phyloP scores from a whole-genome alignment of 2,329 filamentous ascomycete species.

The Cryphonectria parasitica region DNA sequence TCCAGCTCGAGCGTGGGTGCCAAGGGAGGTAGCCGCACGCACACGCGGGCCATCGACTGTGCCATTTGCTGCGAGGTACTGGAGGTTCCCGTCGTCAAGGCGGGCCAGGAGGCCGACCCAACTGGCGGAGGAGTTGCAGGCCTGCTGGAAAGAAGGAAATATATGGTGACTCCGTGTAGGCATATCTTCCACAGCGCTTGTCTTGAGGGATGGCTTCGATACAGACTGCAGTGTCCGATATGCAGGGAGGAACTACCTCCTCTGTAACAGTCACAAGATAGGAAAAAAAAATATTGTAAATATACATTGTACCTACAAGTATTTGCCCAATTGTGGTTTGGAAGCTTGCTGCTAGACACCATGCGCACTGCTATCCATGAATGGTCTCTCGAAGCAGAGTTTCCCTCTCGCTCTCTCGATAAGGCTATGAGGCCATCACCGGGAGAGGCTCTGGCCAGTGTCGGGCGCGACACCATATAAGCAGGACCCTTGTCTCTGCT shows the following conservation, averaged over 20 bases:
- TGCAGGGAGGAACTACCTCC: conserved; percentile 89
- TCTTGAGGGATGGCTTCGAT: conserved; percentile 95
- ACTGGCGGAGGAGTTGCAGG: conserved; percentile 60
- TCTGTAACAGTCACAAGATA: conserved; percentile 53
- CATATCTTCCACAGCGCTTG: conserved; percentile 95
- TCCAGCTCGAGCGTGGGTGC: conserved; percentile 31
- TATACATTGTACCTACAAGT: conserved; percentile 1
- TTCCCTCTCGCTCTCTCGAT: not conserved
- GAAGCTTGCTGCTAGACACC: not conserved
- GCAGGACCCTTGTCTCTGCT: not conserved
- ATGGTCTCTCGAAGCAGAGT: not conserved
- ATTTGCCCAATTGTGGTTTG: not conserved
- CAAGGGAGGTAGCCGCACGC: conserved; percentile 31
- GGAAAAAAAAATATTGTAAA: not conserved
- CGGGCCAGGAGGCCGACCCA: conserved; percentile 53
- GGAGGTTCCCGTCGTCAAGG: conserved; percentile 79
- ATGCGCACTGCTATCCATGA: not conserved
- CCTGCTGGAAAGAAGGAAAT: conserved; percentile 77
- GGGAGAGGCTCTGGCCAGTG: not conserved
- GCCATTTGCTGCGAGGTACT: conserved; percentile 93
- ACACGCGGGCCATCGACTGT: conserved; percentile 73
- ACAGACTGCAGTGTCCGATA: conserved; percentile 90
- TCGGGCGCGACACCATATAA: not conserved
- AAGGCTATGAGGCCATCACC: conserved; percentile 12
- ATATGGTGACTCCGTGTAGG: conserved; percentile 97